These are phyloP conservation scores for Uromyces viciae-fabae DNA, from an alignment of 1,284 basidiomycete species.

Conservation along the genomic window DNA sequence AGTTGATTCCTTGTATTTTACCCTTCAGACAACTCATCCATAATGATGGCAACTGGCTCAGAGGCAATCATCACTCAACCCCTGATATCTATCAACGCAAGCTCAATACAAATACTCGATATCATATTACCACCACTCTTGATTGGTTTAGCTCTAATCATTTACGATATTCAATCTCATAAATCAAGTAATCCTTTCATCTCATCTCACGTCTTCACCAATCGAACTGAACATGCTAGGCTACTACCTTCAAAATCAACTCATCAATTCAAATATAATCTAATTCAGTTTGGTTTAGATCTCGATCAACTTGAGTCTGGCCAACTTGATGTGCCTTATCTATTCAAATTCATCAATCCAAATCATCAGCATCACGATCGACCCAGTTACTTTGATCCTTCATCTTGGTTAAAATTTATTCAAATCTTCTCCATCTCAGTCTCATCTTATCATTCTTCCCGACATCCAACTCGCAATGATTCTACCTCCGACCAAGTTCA, in stretches of 20 bases:
- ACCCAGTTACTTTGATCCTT: neutral
- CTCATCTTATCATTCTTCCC: no score
- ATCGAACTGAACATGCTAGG: constrained; percentile 63
- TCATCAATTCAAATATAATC: constrained; percentile 66
- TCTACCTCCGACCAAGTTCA: neutral
- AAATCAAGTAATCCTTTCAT: neutral
- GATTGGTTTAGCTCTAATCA: neutral
- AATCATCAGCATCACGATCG: neutral
- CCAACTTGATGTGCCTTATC: constrained; percentile 58
- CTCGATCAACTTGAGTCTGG: constrained; percentile 62
- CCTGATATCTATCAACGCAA: constrained; percentile 10
- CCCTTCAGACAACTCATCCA: no score
- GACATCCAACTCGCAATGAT: no score
- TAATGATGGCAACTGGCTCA: no score
- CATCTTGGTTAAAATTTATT: neutral
- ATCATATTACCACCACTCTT: constrained; percentile 25
- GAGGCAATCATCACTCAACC: neutral
- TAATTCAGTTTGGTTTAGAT: constrained; percentile 64
- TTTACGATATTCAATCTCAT: constrained; percentile 17
- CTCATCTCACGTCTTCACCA: constrained; percentile 59
- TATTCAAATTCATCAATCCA: constrained; percentile 27
- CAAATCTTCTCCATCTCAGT: neutral
- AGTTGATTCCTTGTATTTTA: no score
- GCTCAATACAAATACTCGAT: constrained; percentile 1
- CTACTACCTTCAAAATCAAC: constrained; percentile 61